A percentile compares a stretch with the other conserved stretches of the same genome.
These are phyloP conservation scores for Diospyros lotus DNA, from an alignment of 148 eudicot species.

Conservation along the genomic window DNA sequence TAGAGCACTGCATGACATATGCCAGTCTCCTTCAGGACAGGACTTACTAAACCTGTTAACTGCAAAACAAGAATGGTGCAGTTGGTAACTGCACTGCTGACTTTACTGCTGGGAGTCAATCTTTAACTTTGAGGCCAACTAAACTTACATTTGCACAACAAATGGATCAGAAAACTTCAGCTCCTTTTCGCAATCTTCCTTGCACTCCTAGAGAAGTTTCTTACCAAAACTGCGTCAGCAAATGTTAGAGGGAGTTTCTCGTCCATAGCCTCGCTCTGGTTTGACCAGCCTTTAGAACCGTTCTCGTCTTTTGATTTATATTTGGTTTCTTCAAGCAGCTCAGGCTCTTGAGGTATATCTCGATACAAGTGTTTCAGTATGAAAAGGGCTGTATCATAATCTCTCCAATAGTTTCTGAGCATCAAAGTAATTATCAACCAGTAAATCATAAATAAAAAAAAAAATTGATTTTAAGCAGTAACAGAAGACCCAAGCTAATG, in stretches of 20 bases:
- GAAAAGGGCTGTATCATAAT: conserved; percentile 83
- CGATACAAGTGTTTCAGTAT: conserved; percentile 78
- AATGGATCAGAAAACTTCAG: not conserved
- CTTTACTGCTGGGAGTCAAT: not conserved
- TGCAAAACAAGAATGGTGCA: not conserved
- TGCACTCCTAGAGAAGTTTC: conserved; percentile 37
- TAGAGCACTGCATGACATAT: not conserved
- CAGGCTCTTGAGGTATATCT: conserved; percentile 57
- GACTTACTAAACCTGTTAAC: not conserved
- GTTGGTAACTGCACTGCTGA: not conserved
- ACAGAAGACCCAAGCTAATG: not conserved
- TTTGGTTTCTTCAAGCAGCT: conserved; percentile 6
- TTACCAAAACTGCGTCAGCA: conserved; percentile 32
- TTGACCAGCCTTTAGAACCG: conserved; percentile 23
- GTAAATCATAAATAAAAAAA: not conserved
- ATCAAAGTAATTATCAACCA: conserved; percentile 3
- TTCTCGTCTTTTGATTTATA: conserved; percentile 17
- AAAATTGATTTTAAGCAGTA: not conserved
- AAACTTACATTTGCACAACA: conserved; percentile 6
- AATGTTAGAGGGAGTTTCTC: conserved; percentile 72
- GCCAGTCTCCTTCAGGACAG: not conserved
- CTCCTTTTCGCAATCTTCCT: conserved; percentile 21
- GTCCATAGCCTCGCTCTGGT: conserved; percentile 31
- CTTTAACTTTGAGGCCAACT: not conserved
- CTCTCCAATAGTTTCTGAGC: conserved; percentile 91